Base-by-base conservation (phyloP, 352 stramenopile genomes). In the Pythium monospermum region DNA sequence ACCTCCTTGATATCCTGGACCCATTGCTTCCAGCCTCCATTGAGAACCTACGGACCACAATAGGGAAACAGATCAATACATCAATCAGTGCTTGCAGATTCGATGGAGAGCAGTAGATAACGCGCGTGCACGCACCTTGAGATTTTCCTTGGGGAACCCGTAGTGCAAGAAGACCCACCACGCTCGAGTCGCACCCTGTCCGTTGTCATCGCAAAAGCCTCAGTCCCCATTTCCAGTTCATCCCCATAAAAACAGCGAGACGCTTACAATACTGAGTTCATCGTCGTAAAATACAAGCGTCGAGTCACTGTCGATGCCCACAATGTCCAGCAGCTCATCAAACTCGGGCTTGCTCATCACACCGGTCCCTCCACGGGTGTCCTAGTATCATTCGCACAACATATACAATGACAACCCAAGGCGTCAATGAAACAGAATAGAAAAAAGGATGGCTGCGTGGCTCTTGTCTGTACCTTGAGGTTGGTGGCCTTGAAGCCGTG, bases 121-220 rank as follows among this genome's bases (percentile, higher is more conserved):
- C 10, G 22, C 25, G 27, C 25, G 28, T 7, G 31, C 21, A 28
- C 23, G 18, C 16, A 82, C 73, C 66, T 91, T 91, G 33, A 91
- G 71, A 46, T 87, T 75, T 26, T 83, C 66, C 39, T 81, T 69
- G 3, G 77, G 76, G 47, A 87, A 84, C 19, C 81, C 81, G 44
- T 76, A 91, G 63, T 89, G 75, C 27, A 64, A 70, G 49, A 87
- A 87, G 15, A 91, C 76, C 81, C 81, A 91, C 81, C 81, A 91
- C 50, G 79, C 75, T 18, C 81, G 72, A 12, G 73, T 83, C 25
- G 81, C 64, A 57, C 79, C 76, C 74, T 85, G 27, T 26, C 1
- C 19, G n/a, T n/a, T n/a, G n/a, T n/a, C n/a, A n/a, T n/a, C n/a
- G n/a, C n/a, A n/a, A n/a, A n/a, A n/a, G n/a, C n/a, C n/a, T n/a